A percentile compares a stretch with the other conserved stretches of the same genome.
phyloP scores from a whole-genome alignment of 306 rosid species.

The Mimosa bimucronata region DNA sequence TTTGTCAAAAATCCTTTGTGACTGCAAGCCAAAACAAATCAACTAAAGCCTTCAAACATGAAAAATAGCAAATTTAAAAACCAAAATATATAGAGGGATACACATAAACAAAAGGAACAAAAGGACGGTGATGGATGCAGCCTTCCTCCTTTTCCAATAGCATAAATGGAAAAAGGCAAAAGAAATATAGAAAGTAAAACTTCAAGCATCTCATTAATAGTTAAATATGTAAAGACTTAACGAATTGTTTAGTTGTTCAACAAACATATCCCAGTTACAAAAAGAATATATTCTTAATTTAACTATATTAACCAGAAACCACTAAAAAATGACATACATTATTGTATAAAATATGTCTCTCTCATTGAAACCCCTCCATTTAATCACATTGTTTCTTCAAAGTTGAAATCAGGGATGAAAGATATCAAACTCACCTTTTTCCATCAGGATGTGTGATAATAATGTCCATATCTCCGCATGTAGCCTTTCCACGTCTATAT shows the following conservation, averaged over 20 bases:
- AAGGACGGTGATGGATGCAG: background rate
- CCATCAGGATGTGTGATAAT: slow-evolving; percentile 94
- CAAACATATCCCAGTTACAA: slow-evolving; percentile 6
- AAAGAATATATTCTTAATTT: slow-evolving; percentile 21
- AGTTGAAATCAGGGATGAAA: slow-evolving; percentile 4
- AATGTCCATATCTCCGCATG: slow-evolving; percentile 94
- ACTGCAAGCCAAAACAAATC: slow-evolving; percentile 54
- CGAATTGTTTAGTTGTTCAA: slow-evolving; percentile 18
- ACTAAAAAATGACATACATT: background rate
- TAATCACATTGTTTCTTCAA: slow-evolving; percentile 23
- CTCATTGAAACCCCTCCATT: background rate
- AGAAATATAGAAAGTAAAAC: slow-evolving; percentile 20
- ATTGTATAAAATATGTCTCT: background rate
- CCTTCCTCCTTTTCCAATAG: background rate
- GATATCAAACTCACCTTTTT: slow-evolving; percentile 56
- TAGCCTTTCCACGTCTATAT: slow-evolving; percentile 87
- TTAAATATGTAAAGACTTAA: background rate
- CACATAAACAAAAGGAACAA: slow-evolving; percentile 7
- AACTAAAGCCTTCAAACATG: slow-evolving; percentile 19
- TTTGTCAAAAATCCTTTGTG: slow-evolving; percentile 84
- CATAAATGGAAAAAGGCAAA: background rate
- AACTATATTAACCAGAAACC: slow-evolving; percentile 1
- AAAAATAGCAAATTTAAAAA: slow-evolving; percentile 31
- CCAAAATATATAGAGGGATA: slow-evolving; percentile 14
- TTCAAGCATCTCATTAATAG: background rate